Evolutionary conservation across 495 filamentous ascomycete genomes (phyloP), one percentile per base, ranked within the genome.

Genomic region (Trichoderma asperelloides): DNA sequence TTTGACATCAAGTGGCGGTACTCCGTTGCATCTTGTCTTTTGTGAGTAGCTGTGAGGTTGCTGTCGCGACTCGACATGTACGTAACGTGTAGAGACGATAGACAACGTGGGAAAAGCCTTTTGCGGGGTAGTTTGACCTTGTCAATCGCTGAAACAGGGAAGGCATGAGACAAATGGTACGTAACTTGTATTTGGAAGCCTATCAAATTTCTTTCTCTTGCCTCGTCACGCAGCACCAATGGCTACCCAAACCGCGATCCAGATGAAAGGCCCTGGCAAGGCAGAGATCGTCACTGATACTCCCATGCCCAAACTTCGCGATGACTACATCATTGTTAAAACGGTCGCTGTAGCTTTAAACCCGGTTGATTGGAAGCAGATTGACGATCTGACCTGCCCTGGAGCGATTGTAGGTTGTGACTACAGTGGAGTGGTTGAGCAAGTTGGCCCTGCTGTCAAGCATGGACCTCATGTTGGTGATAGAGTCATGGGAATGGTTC

Each of bases 351-450:
- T 88, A n/a, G 85, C 80, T 4, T 70, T 87, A 43, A 88, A 88
- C 70, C 85, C 85, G 9, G 84, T 81, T 0, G 86, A 86, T 76
- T 87, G 84, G 82, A 88, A 87, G 71, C 77, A 82, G 69, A 66
- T 86, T 40, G 76, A 77, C 3, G 69, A 62, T 33, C 33, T 49
- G 2, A 40, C 39, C 25, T 63, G 57, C 62, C 65, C 64, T 5
- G 73, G 72, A n/a, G 51, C 64, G 37, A 69, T 69, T 27, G 72
- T 75, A 13, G 78, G 80, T 45, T 81, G 81, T 63, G 81, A 81
- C 55, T 76, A 74, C 15, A 80, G 75, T 15, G 81, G 81, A 2
- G 69, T 75, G 13, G 75, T 83, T 45, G 76, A 80, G 28, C 71
- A 75, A 43, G 68, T 78, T n/a, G 80, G 82, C 0, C 67, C 70